A percentile compares a stretch with the other conserved stretches of the same genome.
Conservation (phyloP, 176 grass and related monocot genomes). For the Carex pumila region DNA sequence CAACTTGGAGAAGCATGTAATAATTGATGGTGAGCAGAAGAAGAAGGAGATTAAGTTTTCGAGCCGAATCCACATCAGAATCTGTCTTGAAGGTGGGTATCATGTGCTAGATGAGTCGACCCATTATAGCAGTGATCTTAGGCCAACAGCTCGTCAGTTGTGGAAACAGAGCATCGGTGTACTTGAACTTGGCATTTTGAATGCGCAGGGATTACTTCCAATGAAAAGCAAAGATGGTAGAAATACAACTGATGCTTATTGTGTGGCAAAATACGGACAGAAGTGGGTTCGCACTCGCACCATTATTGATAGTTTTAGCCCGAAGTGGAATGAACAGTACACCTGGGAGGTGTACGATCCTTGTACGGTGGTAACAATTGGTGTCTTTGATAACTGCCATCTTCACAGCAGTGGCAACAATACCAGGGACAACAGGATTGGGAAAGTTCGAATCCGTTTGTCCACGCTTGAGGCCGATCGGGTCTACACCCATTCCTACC, state of each 20-base stretch:
- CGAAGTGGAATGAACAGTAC: slow-evolving; percentile 68
- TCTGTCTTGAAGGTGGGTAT: slow-evolving; percentile 47
- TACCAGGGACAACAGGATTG: slow-evolving; percentile 43
- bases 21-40: slow-evolving; percentile 36
- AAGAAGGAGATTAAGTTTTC: slow-evolving; percentile 56
- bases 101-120: slow-evolving; percentile 61
- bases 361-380: slow-evolving; percentile 54
- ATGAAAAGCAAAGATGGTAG: slow-evolving; percentile 65
- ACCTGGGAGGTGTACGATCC: slow-evolving; percentile 74
- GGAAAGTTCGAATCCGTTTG: slow-evolving; percentile 54
- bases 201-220: slow-evolving; percentile 40
- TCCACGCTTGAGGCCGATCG: slow-evolving; percentile 56
- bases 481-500: slow-evolving; percentile 46
- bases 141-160: slow-evolving; percentile 47
- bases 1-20: slow-evolving; percentile 50
- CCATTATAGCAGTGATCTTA: slow-evolving; percentile 51
- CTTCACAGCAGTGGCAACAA: slow-evolving; percentile 37
- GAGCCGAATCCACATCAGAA: slow-evolving; percentile 57
- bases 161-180: slow-evolving; percentile 60
- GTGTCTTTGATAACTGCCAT: slow-evolving; percentile 59
- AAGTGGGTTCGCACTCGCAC: slow-evolving; percentile 64
- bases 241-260: slow-evolving; percentile 55
- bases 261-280: slow-evolving; percentile 60
- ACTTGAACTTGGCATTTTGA: slow-evolving; percentile 56
- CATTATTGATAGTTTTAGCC: slow-evolving; percentile 45